These are phyloP conservation scores for Xerocomus minutiporus DNA, from an alignment of 1,284 basidiomycete species.

Conservation along the genomic window DNA sequence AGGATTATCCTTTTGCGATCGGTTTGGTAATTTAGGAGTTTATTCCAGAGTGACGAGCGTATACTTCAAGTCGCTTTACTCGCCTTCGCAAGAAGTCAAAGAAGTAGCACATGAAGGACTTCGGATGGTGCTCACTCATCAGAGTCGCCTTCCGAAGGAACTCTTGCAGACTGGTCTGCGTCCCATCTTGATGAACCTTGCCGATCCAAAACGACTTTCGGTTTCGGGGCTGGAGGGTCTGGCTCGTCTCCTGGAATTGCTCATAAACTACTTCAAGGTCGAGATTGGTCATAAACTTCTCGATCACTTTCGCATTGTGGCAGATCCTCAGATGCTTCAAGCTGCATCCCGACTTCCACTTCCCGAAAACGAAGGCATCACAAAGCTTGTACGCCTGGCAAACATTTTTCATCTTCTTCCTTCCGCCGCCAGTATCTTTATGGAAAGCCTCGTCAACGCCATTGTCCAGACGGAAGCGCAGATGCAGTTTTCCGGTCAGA, in stretches of 20 bases:
- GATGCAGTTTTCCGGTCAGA: constrained; percentile 85
- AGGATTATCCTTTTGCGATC: constrained; percentile 12
- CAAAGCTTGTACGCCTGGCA: constrained; percentile 88
- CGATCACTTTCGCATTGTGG: constrained; percentile 90
- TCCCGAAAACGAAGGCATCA: constrained; percentile 87
- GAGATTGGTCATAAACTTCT: constrained; percentile 98
- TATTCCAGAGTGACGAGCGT: constrained; percentile 78
- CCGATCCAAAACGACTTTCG: constrained; percentile 91
- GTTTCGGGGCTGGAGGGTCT: constrained; percentile 95
- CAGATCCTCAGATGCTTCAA: constrained; percentile 80
- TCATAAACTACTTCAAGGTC: constrained; percentile 99
- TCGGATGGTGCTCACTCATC: constrained; percentile 83
- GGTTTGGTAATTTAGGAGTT: constrained; percentile 11
- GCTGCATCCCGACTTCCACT: constrained; percentile 76
- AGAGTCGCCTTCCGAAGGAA: constrained; percentile 93
- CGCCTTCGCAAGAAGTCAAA: constrained; percentile 89
- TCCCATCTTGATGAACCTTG: constrained; percentile 97
- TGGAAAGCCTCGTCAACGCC: constrained; percentile 80
- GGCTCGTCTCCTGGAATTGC: constrained; percentile 88
- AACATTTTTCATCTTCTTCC: constrained; percentile 97
- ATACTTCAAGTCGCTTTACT: constrained; percentile 99
- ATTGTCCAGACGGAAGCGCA: constrained; percentile 93
- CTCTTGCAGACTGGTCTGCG: constrained; percentile 92
- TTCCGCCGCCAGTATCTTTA: constrained; percentile 88
- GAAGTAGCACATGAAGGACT: constrained; percentile 94